phyloP scores from a whole-genome alignment of 73 alveolate genomes.

The Paramecium caudatum region DNA sequence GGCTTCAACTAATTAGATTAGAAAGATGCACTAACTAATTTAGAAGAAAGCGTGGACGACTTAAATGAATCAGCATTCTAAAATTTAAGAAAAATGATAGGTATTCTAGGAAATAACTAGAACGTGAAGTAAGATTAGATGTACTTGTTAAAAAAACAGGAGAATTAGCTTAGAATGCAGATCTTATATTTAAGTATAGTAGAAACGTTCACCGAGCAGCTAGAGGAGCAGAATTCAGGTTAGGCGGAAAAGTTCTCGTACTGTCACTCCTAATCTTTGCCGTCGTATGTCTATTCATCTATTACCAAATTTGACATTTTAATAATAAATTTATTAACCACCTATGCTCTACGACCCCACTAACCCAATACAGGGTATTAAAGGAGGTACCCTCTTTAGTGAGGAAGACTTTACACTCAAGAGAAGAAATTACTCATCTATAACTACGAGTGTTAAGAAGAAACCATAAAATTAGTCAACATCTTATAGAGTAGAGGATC shows the following conservation, averaged over 20 bases:
- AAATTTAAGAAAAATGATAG: conserved; percentile 5
- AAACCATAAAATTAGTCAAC: not conserved
- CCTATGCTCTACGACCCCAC: conserved; percentile 43
- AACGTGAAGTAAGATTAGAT: not conserved
- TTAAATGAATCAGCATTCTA: conserved; percentile 28
- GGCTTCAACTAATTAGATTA: not conserved
- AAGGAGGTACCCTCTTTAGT: conserved; percentile 19
- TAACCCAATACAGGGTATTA: not conserved
- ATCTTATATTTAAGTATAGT: conserved; percentile 30
- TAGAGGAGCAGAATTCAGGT: conserved; percentile 8
- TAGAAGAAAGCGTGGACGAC: not conserved
- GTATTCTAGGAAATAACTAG: not conserved
- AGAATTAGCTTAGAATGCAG: conserved; percentile 36
- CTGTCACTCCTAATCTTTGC: not conserved
- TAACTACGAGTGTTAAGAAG: not conserved
- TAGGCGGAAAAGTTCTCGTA: not conserved
- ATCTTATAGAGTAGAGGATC: conserved; percentile 8
- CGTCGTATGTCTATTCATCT: not conserved
- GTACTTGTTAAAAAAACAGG: conserved; percentile 8
- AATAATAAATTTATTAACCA: conserved; percentile 46
- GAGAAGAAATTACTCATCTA: not conserved
- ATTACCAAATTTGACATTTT: not conserved
- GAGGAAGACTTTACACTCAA: conserved; percentile 1
- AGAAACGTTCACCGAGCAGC: conserved; percentile 44
- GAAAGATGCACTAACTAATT: not conserved